Evolutionary conservation across 1,284 basidiomycete genomes (phyloP), one percentile per base, ranked within the genome.

Genomic region (Golubevia sp.): DNA sequence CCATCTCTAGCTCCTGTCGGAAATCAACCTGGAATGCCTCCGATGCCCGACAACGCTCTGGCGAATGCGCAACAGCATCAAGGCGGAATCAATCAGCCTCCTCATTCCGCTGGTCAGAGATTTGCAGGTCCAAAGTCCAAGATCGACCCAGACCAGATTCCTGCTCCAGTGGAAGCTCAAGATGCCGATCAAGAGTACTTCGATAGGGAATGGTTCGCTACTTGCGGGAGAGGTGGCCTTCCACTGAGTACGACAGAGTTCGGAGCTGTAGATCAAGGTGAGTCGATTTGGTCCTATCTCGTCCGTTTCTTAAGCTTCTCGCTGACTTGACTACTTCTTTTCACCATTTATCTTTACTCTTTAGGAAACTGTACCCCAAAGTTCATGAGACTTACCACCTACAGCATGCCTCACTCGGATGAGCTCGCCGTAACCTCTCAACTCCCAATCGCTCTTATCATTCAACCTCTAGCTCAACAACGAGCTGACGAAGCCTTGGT

Each of bases 81-180:
- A 34, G 30, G 30, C 4, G 30, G 34, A 48, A 75, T 77, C 59
- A 50, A 62, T 5, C 85, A 86, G 62, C 85, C 85, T 18, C 85
- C 86, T 51, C 84, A 86, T 66, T 79, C 81, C 48, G 80, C 85
- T 1, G 84, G 85, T 3, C 80, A 83, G 59, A 75, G 83, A n/a
- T 79, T 85, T 50, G 74, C 81, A 15, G 91, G 91, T 63, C 77
- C 78, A 30, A 89, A 93, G 52, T 88, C 91, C 51, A 90, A 91
- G 69, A 94, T 99, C 75, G 93, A 97, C 82, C 91, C 92, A 2
- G 89, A 87, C 69, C 94, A 97, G 84, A 91, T 99, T 56, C 97
- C 97, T 4, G 94, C 93, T 6, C 92, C 94, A 13, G 90, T 94
- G 26, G 91, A 93, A 62, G 87, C 90, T 13, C 90, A 92, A 69